Evolutionary conservation across 1,284 basidiomycete species (phyloP).

Genomic region (Moniliella sp.): DNA sequence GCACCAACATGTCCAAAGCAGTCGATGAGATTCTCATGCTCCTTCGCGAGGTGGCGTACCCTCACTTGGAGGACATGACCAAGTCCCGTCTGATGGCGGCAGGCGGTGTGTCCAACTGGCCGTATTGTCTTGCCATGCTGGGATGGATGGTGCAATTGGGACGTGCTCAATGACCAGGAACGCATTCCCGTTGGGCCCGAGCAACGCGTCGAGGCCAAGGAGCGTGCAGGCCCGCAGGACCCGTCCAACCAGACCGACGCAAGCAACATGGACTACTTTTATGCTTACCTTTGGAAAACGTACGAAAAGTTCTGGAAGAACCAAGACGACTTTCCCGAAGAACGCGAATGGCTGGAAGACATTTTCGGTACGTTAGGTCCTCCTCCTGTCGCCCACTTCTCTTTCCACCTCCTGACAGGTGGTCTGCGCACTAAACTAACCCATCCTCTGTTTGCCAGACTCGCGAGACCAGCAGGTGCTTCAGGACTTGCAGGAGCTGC

Average conservation of each 20-base stretch:
- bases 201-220: not conserved
- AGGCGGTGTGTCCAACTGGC: constrained; percentile 29
- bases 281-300: constrained; percentile 28
- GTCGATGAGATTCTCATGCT: constrained; percentile 17
- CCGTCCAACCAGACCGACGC: constrained; percentile 14
- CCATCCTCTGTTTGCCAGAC: no score
- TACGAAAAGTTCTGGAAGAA: constrained; percentile 31
- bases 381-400: no score
- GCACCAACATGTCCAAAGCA: not conserved
- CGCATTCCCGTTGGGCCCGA: not conserved
- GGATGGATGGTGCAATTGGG: constrained; percentile 28
- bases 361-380: no score
- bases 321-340: constrained; percentile 29
- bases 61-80: constrained; percentile 24
- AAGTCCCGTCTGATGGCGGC: constrained; percentile 30
- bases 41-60: constrained; percentile 29
- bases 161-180: not conserved
- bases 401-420: no score
- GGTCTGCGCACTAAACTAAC: no score
- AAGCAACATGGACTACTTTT: constrained; percentile 22
- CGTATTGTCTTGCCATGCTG: constrained; percentile 25
- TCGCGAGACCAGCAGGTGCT: not conserved
- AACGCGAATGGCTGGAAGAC: constrained; percentile 16
- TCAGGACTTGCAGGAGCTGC: constrained; percentile 6
- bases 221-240: constrained; percentile 1